Evolutionary conservation across 352 stramenopile species (phyloP).

Genomic region (Hyaloperonospora arabidopsidis): DNA sequence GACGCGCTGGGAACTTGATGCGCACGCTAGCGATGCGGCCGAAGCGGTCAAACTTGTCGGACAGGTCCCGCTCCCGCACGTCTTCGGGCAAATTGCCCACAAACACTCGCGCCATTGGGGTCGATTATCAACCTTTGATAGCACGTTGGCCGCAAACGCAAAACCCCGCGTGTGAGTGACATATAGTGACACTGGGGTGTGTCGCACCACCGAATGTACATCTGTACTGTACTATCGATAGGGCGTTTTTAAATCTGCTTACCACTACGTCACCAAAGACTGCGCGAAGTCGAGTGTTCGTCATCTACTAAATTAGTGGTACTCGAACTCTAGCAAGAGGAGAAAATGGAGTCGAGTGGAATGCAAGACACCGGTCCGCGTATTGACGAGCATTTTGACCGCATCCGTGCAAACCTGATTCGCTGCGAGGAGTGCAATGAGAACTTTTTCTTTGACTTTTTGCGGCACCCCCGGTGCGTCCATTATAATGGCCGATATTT

Average conservation of each 20-base stretch:
- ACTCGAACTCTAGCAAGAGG: not conserved
- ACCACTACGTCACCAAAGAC: too few relatives aligned
- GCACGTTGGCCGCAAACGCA: not conserved
- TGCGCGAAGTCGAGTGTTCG: too few relatives aligned
- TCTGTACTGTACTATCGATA: too few relatives aligned
- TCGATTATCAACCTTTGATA: not conserved
- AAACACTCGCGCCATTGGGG: slow-evolving; percentile 37
- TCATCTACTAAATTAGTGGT: too few relatives aligned
- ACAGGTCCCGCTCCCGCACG: slow-evolving; percentile 49
- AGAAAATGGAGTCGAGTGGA: not conserved
- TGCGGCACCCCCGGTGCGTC: slow-evolving; percentile 54
- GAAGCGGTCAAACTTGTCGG: slow-evolving; percentile 46
- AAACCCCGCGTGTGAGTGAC: not conserved
- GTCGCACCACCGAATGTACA: not conserved
- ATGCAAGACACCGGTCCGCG: slow-evolving; percentile 8
- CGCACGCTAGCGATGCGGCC: slow-evolving; percentile 35
- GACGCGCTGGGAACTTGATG: slow-evolving; percentile 49
- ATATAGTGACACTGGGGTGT: not conserved
- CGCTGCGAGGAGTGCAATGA: slow-evolving; percentile 75
- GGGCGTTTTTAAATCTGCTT: too few relatives aligned
- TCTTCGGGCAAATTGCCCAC: slow-evolving; percentile 56
- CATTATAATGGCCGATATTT: not conserved
- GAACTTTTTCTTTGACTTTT: slow-evolving; percentile 77
- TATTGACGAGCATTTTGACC: slow-evolving; percentile 63
- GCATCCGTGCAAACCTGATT: slow-evolving; percentile 56